A percentile compares a stretch with the other conserved stretches of the same genome.
These are phyloP conservation scores for Vigna radiata DNA, from an alignment of 306 rosid species.

Conservation along the genomic window DNA sequence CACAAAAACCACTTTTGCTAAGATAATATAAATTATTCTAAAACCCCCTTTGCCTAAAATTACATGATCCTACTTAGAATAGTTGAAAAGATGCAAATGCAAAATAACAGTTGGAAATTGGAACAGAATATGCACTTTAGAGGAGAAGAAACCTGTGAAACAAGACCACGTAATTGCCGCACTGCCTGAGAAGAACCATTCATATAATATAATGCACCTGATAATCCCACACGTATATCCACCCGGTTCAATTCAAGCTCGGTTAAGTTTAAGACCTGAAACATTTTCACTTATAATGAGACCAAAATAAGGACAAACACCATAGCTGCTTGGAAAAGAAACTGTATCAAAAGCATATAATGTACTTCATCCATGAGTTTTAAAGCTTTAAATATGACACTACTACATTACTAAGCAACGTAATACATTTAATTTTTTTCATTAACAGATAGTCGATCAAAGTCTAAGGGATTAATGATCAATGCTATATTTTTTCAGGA, in stretches of 20 bases:
- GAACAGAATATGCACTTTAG: slow-evolving; percentile 39
- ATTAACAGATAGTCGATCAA: background rate
- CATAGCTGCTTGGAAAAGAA: slow-evolving; percentile 8
- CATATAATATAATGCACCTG: slow-evolving; percentile 93
- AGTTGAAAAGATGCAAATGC: slow-evolving; percentile 32
- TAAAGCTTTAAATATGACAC: background rate
- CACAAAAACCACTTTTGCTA: too few relatives aligned
- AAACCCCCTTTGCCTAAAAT: background rate
- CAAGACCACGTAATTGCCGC: slow-evolving; percentile 93
- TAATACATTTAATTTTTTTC: slow-evolving; percentile 8
- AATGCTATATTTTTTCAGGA: slow-evolving; percentile 13
- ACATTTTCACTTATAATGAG: slow-evolving; percentile 43
- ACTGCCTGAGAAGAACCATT: slow-evolving; percentile 99
- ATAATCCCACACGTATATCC: slow-evolving; percentile 94
- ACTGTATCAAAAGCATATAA: background rate
- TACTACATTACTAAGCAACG: slow-evolving; percentile 9
- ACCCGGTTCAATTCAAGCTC: slow-evolving; percentile 96
- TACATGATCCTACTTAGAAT: slow-evolving; percentile 24
- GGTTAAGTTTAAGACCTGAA: slow-evolving; percentile 94
- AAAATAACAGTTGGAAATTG: slow-evolving; percentile 38
- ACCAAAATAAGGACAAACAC: background rate
- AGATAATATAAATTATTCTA: too few relatives aligned
- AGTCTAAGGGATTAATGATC: slow-evolving; percentile 7
- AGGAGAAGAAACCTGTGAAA: slow-evolving; percentile 80
- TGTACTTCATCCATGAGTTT: background rate